A percentile compares a stretch with the other conserved stretches of the same genome.
phyloP scores from a whole-genome alignment of 805 yeast genomes.

The Yarrowia divulgata region DNA sequence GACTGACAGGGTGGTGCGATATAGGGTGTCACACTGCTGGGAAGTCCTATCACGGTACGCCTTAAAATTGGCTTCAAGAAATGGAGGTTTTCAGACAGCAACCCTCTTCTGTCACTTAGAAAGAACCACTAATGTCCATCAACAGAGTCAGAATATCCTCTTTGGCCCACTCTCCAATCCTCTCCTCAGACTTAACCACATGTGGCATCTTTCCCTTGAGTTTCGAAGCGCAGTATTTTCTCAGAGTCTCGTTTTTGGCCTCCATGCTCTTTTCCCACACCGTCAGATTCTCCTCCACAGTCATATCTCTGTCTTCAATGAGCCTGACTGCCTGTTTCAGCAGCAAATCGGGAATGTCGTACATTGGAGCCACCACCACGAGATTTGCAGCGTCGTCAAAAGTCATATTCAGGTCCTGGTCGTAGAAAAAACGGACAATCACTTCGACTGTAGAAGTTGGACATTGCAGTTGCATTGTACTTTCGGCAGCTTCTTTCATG shows the following conservation, averaged over 20 bases:
- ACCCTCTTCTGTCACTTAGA: too few relatives aligned
- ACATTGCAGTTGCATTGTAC: background rate
- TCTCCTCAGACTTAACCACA: background rate
- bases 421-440: background rate
- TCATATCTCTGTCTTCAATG: background rate
- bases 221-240: background rate
- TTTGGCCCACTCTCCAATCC: background rate
- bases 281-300: background rate
- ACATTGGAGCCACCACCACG: background rate
- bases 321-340: background rate
- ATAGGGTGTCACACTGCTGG: too few relatives aligned
- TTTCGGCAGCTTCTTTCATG: background rate
- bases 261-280: background rate
- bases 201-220: background rate
- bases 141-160: background rate
- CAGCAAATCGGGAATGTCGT: background rate
- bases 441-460: background rate
- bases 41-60: too few relatives aligned
- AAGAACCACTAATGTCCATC: background rate
- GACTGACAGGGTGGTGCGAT: too few relatives aligned
- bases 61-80: too few relatives aligned
- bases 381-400: background rate
- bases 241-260: background rate
- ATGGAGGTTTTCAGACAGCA: too few relatives aligned
- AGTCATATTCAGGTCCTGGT: background rate